phyloP scores from a whole-genome alignment of 257 asterid genomes.

The Dorcoceras hygrometricum region DNA sequence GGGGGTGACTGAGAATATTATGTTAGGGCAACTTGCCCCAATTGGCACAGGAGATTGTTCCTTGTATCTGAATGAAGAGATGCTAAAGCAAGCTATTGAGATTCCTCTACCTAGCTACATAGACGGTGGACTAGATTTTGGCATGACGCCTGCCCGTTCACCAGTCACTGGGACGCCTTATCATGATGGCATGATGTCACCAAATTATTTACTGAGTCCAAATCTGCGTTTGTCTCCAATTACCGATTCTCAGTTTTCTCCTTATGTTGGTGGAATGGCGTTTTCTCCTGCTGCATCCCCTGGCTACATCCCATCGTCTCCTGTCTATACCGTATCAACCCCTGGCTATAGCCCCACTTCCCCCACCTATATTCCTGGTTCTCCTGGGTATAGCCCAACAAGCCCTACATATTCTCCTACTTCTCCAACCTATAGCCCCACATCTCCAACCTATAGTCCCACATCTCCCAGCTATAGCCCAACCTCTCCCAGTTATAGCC shows the following conservation, averaged over 20 bases:
- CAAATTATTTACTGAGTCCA: constrained; percentile 73
- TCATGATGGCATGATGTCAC: constrained; percentile 97
- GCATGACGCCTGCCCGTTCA: constrained; percentile 93
- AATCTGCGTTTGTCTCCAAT: constrained; percentile 70
- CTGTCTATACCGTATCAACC: constrained; percentile 82
- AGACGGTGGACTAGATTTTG: constrained; percentile 91
- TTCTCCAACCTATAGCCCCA: constrained; percentile 85
- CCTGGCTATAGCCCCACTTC: constrained; percentile 92
- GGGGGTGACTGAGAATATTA: constrained; percentile 96
- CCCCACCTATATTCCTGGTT: constrained; percentile 90
- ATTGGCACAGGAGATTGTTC: constrained; percentile 96
- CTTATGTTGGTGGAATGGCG: constrained; percentile 75
- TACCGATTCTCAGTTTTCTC: constrained; percentile 89
- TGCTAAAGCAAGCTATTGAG: constrained; percentile 91
- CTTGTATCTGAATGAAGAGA: constrained; percentile 80
- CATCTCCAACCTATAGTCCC: constrained; percentile 77
- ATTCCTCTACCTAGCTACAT: constrained; percentile 85
- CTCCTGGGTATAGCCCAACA: constrained; percentile 90
- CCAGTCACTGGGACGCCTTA: constrained; percentile 82
- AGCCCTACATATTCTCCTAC: constrained; percentile 95
- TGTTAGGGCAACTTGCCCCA: constrained; percentile 99
- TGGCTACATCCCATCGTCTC: constrained; percentile 70
- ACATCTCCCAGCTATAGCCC: constrained; percentile 79
- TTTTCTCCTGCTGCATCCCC: constrained; percentile 92
- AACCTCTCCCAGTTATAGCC: constrained; percentile 84